Base-by-base conservation (phyloP, 75 land plant species). In the Gnetum montanum region DNA sequence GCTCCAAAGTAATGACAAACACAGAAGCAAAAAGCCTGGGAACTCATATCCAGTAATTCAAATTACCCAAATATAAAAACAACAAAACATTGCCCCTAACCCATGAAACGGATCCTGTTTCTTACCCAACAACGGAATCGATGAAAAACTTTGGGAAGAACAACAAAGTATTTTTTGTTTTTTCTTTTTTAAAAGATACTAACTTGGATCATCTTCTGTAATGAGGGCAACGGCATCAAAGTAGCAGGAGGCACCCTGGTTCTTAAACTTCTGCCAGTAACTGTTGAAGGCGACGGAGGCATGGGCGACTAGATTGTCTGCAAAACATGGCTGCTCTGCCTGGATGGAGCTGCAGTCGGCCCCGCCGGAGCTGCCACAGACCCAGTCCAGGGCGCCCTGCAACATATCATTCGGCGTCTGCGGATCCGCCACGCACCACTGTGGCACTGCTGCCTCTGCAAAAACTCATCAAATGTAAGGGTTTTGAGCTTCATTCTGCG, bases 261-360 rank as follows among this genome's bases (percentile, higher is more conserved):
- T 15, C 59, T 80, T 73, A 44, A 30, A 66, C 57, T 64, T 74
- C 52, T 75, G 72, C 58, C 50, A 86, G 57, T 82, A 86, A 61
- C 62, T 72, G 59, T 86, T 86, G 79, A 83, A 86, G 0, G 87
- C 87, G 62, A 73, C 79, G 28, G 87, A 79, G 29, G 91, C 91
- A 68, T 86, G 91, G 37, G 68, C 56, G 31, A 16, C 63, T 12
- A 76, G 53, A 0, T 69, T 86, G 64, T 86, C 67, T 15, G 87
- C 87, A 60, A 66, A 86, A 49, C 91, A 86, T 10, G 74, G 59
- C 59, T 66, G 45, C 54, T 74, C 63, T 26, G 37, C 47, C 46
- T 86, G 83, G 36, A 76, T 82, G 50, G 59, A 58, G 13, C 46
- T 57, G 71, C 87, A 86, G 54, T 86, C 60, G 25, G 77, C 91